These are phyloP conservation scores for Trametes hirsuta DNA, from an alignment of 1,284 basidiomycete genomes.

Conservation along the genomic window DNA sequence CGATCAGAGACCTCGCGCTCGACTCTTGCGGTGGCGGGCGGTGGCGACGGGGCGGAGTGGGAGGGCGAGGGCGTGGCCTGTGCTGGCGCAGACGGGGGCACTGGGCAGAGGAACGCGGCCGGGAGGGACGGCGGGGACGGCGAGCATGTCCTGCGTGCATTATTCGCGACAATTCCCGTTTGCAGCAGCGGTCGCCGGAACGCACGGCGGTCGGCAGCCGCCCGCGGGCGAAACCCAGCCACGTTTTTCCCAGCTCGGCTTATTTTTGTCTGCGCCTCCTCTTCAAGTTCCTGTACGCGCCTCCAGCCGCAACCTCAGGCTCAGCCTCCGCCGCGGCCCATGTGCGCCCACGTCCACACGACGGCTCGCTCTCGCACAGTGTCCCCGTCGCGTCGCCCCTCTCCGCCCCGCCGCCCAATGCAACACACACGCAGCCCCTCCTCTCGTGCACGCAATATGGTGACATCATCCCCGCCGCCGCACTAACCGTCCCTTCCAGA, in stretches of 20 bases:
- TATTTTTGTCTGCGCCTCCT: constrained; percentile 4
- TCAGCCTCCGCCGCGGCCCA: neutral
- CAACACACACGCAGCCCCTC: neutral
- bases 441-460: constrained; percentile 3
- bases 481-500: constrained; percentile 8
- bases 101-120: neutral
- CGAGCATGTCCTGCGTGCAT: neutral
- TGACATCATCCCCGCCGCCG: constrained; percentile 15
- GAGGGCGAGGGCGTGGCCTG: neutral
- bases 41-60: neutral
- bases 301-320: neutral
- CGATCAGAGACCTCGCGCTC: neutral
- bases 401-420: neutral
- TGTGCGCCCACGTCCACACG: constrained; percentile 9
- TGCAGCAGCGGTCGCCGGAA: too few relatives aligned
- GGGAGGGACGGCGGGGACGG: neutral
- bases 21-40: neutral
- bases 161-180: neutral
- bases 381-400: neutral
- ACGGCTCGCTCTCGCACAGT: neutral
- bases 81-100: neutral
- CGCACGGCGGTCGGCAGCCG: neutral
- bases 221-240: neutral
- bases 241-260: constrained; percentile 5
- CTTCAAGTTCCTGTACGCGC: neutral